phyloP scores from a whole-genome alignment of 164 flowering plant species.

The Nelumbo lutea region DNA sequence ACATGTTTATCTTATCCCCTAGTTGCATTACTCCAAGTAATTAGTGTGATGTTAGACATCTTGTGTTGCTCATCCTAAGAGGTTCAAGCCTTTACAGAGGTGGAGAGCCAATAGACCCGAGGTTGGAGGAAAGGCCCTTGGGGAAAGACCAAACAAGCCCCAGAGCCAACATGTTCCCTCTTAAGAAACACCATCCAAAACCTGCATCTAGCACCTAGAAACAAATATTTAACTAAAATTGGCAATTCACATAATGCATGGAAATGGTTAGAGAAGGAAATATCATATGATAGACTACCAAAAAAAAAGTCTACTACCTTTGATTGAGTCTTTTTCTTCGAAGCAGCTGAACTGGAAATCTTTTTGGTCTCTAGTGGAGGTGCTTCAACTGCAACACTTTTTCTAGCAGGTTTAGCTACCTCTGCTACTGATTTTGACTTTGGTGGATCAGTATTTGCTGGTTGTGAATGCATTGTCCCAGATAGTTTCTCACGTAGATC shows the following conservation, averaged over 20 bases:
- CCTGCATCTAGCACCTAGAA: background rate
- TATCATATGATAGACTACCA: background rate
- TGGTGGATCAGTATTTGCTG: slow-evolving; percentile 38
- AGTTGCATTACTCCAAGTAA: too few species aligned
- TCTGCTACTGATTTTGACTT: slow-evolving; percentile 35
- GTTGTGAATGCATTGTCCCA: slow-evolving; percentile 59
- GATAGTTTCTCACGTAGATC: slow-evolving; percentile 92
- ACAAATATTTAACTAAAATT: background rate
- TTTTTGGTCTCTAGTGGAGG: slow-evolving; percentile 39
- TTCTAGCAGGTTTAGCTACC: slow-evolving; percentile 43
- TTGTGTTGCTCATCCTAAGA: too few species aligned
- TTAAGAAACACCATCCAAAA: background rate
- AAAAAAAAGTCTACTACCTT: slow-evolving; percentile 35
- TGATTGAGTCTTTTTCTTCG: slow-evolving; percentile 45
- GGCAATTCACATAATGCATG: background rate
- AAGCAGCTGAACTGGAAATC: slow-evolving; percentile 28
- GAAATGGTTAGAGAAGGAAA: background rate
- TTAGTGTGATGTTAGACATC: too few species aligned
- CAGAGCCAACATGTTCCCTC: too few species aligned
- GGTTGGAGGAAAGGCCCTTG: too few species aligned
- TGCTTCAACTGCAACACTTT: slow-evolving; percentile 39
- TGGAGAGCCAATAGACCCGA: too few species aligned
- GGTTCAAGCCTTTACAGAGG: too few species aligned
- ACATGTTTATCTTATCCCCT: too few species aligned
- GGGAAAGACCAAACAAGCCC: too few species aligned